phyloP scores from a whole-genome alignment of 2,329 filamentous ascomycete species.

The Sporothrix pallida region DNA sequence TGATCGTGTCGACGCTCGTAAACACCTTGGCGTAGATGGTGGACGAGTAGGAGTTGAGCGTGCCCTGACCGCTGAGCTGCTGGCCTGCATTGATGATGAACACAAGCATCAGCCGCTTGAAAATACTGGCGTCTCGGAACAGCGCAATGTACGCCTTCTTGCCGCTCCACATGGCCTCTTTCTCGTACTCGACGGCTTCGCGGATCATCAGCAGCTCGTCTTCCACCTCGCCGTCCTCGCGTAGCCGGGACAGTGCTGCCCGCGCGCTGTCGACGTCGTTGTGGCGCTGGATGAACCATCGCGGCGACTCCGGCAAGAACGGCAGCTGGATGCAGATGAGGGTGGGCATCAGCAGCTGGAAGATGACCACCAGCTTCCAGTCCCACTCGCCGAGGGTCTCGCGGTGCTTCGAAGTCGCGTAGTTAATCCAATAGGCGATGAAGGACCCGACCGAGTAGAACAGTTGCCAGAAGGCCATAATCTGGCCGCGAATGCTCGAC shows the following conservation, averaged over 20 bases:
- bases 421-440: constrained; percentile 70
- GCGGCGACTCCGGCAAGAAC: constrained; percentile 70
- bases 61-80: constrained; percentile 74
- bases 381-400: constrained; percentile 69
- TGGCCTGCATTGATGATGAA: constrained; percentile 72
- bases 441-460: constrained; percentile 70
- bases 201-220: constrained; percentile 69
- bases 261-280: constrained; percentile 65
- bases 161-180: constrained; percentile 60
- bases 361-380: constrained; percentile 74
- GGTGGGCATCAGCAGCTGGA: constrained; percentile 71
- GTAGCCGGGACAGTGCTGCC: constrained; percentile 61
- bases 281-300: constrained; percentile 69
- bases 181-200: constrained; percentile 73
- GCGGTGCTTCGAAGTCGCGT: constrained; percentile 62
- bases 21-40: constrained; percentile 76
- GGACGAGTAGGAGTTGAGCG: constrained; percentile 76
- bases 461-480: constrained; percentile 70
- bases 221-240: constrained; percentile 69
- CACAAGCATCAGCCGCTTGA: constrained; percentile 69
- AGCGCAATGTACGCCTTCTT: constrained; percentile 66
- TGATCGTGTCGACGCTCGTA: constrained; percentile 62
- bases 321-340: constrained; percentile 67
- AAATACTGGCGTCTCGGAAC: constrained; percentile 71
- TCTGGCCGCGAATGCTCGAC: constrained; percentile 66